phyloP scores from a whole-genome alignment of 805 yeast species.

The Grigorovia jiainica region DNA sequence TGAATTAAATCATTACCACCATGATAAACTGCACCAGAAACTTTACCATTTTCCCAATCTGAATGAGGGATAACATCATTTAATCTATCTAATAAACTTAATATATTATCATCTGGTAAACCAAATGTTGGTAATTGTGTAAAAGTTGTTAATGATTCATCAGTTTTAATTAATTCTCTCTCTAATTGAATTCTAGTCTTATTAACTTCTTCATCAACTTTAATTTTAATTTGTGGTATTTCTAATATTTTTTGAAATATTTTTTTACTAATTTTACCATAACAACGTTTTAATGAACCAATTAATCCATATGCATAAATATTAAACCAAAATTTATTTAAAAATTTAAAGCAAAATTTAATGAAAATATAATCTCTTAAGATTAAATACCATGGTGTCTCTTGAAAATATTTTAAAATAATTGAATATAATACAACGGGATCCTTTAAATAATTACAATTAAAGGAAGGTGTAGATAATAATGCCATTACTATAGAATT shows the following conservation, averaged over 20 bases:
- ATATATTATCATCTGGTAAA: conserved; percentile 37
- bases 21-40: conserved; percentile 94
- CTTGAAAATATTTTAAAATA: conserved; percentile 1
- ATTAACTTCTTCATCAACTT: conserved; percentile 52
- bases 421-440: neutral
- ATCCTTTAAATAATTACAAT: neutral
- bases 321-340: conserved; percentile 7
- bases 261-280: conserved; percentile 12
- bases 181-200: conserved; percentile 44
- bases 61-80: conserved; percentile 45
- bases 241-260: conserved; percentile 29
- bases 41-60: conserved; percentile 76
- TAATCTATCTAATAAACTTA: conserved; percentile 41
- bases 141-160: conserved; percentile 37
- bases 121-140: conserved; percentile 52
- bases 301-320: conserved; percentile 34
- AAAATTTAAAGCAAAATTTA: conserved; percentile 7
- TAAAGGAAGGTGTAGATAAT: neutral
- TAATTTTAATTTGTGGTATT: conserved; percentile 44
- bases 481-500: neutral
- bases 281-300: conserved; percentile 19
- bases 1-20: conserved; percentile 75
- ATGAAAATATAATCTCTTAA: conserved; percentile 21
- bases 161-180: conserved; percentile 45
- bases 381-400: conserved; percentile 8